A percentile compares a stretch with the other conserved stretches of the same genome.
Conservation (phyloP, 202 grass and related monocot genomes). For the Thinopyrum obtusiflorum region DNA sequence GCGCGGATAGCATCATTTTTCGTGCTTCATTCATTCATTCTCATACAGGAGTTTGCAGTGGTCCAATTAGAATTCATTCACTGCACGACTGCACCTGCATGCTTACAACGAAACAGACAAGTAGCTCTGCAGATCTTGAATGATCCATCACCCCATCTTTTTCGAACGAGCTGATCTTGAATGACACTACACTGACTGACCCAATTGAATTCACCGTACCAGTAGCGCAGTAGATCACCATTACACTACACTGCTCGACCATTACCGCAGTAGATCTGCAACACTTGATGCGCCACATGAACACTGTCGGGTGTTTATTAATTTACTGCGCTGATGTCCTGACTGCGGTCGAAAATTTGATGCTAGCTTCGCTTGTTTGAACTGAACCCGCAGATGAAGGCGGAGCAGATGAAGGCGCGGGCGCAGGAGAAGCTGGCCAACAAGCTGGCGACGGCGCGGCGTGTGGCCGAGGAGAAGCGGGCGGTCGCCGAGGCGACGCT, state of each 20-base stretch:
- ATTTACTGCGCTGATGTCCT: not conserved
- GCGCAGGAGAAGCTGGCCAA: conserved; percentile 70
- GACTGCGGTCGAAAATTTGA: not conserved
- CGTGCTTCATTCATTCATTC: not conserved
- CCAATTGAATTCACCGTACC: not conserved
- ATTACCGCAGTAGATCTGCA: not conserved
- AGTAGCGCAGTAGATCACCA: not conserved
- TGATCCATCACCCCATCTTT: not conserved
- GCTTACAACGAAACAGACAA: not conserved
- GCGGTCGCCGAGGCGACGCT: conserved; percentile 58
- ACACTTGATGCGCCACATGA: not conserved
- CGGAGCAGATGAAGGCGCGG: conserved; percentile 71
- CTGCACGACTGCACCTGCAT: no score
- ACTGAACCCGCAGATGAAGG: conserved; percentile 52
- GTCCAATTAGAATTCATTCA: not conserved
- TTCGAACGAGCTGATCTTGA: not conserved
- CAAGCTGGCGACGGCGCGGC: conserved; percentile 47
- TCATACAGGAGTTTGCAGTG: not conserved
- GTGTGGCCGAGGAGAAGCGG: conserved; percentile 75
- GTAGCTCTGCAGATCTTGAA: not conserved
- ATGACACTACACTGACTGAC: not conserved
- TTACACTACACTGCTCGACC: not conserved
- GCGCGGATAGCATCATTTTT: not conserved
- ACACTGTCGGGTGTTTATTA: not conserved
- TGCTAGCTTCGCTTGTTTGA: not conserved